Evolutionary conservation across 1,139 yeast species (phyloP), one percentile per base, ranked within the genome.

Genomic region (Yamadazyma triangularis): DNA sequence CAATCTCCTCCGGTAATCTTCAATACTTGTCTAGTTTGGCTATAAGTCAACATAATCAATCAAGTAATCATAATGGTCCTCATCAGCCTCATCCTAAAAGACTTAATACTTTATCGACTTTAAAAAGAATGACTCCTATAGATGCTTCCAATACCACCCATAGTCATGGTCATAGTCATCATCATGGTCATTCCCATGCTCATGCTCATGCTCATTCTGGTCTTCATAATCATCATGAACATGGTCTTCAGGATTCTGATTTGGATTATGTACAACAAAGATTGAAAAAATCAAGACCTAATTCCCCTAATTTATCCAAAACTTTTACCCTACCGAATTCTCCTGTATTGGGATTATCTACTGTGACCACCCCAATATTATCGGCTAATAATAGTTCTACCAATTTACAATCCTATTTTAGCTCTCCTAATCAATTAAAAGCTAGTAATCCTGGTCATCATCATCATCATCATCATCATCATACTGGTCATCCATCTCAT

Each of bases 201-300:
- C n/a, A n/a, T n/a, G n/a, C n/a, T n/a, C n/a, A n/a, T n/a, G n/a
- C n/a, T n/a, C n/a, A n/a, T n/a, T n/a, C n/a, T n/a, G n/a, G n/a
- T n/a, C n/a, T n/a, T n/a, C n/a, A n/a, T n/a, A n/a, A n/a, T n/a
- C n/a, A n/a, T n/a, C n/a, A n/a, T n/a, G n/a, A n/a, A n/a, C n/a
- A 16, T 15, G 23, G n/a, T 4, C 38, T 60, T 13, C 64, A 64
- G 36, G 70, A 64, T 22, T 61, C 70, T 25, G 77, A 73, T 41
- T 40, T 58, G 28, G 74, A 70, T 36, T 65, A 65, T 45, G 61
- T 73, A 39, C 57, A 64, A 51, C 69, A 70, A 48, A 65, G 79
- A 31, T 60, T 77, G 30, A 81, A 82, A 49, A 76, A 73, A 46
- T 79, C 91, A 28, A 63, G 93, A 41, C 94, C 94, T 24, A 82